Conservation (phyloP, 768 basidiomycete genomes). For the Russula abietina region DNA sequence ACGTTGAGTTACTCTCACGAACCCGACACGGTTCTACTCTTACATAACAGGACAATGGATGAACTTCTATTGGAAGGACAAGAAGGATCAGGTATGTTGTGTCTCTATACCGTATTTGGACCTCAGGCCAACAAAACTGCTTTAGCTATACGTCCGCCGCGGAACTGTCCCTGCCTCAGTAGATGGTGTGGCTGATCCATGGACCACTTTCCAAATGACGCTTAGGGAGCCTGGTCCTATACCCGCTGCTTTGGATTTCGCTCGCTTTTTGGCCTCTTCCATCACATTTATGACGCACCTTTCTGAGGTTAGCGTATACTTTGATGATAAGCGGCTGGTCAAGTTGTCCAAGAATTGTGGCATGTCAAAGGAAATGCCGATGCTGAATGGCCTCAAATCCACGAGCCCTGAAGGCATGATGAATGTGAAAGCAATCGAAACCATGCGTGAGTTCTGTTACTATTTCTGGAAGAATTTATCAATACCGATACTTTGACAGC, state of each 20-base stretch:
- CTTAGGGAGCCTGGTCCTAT: conserved; percentile 76
- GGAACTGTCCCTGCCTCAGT: conserved; percentile 50
- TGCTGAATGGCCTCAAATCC: conserved; percentile 52
- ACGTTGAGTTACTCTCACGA: conserved; percentile 27
- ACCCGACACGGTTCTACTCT: conserved; percentile 24
- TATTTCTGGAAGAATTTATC: conserved; percentile 12
- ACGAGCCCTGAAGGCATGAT: conserved; percentile 58
- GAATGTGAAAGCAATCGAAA: conserved; percentile 58
- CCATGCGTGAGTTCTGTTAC: conserved; percentile 45
- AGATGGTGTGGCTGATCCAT: conserved; percentile 37
- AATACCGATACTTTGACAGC: conserved; percentile 35
- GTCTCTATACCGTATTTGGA: background rate
- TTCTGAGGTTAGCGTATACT: conserved; percentile 68
- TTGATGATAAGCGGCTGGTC: conserved; percentile 71
- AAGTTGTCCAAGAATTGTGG: conserved; percentile 60
- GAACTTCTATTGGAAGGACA: conserved; percentile 95
- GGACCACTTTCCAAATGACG: conserved; percentile 89
- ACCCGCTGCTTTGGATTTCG: conserved; percentile 79
- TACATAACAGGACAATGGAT: conserved; percentile 70
- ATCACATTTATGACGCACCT: conserved; percentile 90
- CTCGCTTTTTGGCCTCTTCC: conserved; percentile 82
- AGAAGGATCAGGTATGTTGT: conserved; percentile 68
- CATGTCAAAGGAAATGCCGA: conserved; percentile 41
- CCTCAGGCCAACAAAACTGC: background rate
- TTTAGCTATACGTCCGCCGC: conserved; percentile 74